Conservation (phyloP, 805 yeast species). For the Suhomyces pyralidae region DNA sequence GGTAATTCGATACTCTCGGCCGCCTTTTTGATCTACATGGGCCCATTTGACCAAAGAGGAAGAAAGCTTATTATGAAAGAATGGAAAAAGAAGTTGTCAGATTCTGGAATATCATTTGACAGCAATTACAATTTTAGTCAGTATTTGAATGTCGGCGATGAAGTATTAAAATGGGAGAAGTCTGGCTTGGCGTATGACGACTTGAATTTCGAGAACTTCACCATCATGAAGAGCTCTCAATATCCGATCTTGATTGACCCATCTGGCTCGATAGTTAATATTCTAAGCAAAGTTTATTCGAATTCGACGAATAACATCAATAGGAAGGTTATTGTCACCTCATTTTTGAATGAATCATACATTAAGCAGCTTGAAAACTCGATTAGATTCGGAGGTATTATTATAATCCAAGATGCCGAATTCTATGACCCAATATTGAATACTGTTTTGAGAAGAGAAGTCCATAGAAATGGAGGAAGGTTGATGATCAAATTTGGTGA, state of each 20-base stretch:
- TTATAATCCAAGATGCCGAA: constrained; percentile 79
- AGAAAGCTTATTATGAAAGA: constrained; percentile 33
- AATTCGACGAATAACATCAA: constrained; percentile 12
- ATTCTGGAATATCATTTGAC: constrained; percentile 39
- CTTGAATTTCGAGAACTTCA: constrained; percentile 59
- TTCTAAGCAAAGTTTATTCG: constrained; percentile 28
- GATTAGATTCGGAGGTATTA: constrained; percentile 73
- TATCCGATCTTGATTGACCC: constrained; percentile 76
- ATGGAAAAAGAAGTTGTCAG: constrained; percentile 37
- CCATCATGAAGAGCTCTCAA: constrained; percentile 42
- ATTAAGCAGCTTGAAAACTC: constrained; percentile 73
- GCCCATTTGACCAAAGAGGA: constrained; percentile 49
- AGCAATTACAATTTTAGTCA: constrained; percentile 29
- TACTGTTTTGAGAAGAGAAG: constrained; percentile 59
- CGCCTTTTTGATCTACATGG: constrained; percentile 59
- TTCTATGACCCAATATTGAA: constrained; percentile 70
- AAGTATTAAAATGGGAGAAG: constrained; percentile 49
- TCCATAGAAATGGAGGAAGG: constrained; percentile 67
- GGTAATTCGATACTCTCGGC: constrained; percentile 70
- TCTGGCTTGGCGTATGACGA: constrained; percentile 58
- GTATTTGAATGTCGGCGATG: constrained; percentile 39
- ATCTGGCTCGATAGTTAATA: constrained; percentile 29
- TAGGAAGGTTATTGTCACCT: constrained; percentile 50
- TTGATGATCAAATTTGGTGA: constrained; percentile 57
- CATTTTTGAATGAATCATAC: constrained; percentile 69